These are phyloP conservation scores for Scorias spongiosa DNA, from an alignment of 2,329 filamentous ascomycete species.

Conservation along the genomic window DNA sequence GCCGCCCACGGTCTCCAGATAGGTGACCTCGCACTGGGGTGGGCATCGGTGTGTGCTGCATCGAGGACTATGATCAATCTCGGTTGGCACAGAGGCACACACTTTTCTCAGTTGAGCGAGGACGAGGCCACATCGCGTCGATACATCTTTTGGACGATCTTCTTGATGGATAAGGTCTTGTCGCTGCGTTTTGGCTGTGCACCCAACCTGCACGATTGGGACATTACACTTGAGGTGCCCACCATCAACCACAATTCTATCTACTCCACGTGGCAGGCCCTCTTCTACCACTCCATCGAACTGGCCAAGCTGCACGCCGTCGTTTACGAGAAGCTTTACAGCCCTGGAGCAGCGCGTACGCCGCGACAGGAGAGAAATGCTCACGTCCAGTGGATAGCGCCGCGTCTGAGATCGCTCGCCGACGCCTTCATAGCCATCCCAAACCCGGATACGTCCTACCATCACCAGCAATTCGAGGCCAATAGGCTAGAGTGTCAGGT, in stretches of 20 bases:
- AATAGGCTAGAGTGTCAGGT: neutral
- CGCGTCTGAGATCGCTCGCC: neutral
- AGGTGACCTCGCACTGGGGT: neutral
- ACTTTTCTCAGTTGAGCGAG: neutral
- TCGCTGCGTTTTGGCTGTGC: conserved; percentile 23
- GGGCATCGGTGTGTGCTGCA: neutral
- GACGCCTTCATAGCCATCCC: neutral
- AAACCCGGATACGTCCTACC: neutral
- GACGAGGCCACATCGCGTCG: neutral
- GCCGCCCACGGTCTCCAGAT: neutral
- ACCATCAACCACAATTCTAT: neutral
- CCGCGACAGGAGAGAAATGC: neutral
- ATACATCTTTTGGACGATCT: conserved; percentile 22
- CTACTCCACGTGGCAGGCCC: neutral
- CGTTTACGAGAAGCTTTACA: conserved; percentile 44
- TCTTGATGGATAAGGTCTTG: conserved; percentile 24
- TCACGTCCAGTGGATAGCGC: neutral
- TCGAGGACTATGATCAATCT: neutral
- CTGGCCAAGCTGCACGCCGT: conserved; percentile 42
- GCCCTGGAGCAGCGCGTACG: conserved; percentile 3
- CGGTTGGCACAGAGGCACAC: neutral
- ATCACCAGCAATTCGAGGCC: neutral
- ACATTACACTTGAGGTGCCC: conserved; percentile 17
- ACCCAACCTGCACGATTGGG: conserved; percentile 24
- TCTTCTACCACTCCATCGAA: conserved; percentile 41